These are phyloP conservation scores for Dimocarpus longan DNA, from an alignment of 345 rosid species.

Conservation along the genomic window DNA sequence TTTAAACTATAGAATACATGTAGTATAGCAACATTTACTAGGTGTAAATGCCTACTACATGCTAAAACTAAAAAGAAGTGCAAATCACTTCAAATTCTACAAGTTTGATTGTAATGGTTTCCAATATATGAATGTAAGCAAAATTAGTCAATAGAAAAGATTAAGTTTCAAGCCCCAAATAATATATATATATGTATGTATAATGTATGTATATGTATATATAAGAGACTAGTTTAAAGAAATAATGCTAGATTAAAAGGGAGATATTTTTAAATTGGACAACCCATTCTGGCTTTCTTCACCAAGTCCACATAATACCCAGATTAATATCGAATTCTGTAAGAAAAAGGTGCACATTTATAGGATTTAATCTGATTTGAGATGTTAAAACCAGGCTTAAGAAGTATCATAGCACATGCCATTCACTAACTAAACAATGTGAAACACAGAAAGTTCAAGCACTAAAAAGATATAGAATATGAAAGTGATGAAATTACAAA, in stretches of 20 bases:
- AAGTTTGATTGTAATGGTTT: neutral
- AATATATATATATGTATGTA: too few species aligned
- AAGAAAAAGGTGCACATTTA: neutral
- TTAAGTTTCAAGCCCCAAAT: neutral
- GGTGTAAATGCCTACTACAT: neutral
- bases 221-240: neutral
- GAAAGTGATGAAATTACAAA: neutral
- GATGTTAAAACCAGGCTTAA: neutral
- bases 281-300: neutral
- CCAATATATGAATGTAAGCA: neutral
- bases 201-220: too few species aligned
- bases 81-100: neutral
- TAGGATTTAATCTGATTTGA: neutral
- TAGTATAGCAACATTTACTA: too few species aligned
- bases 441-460: constrained; percentile 8
- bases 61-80: neutral
- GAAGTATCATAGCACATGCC: neutral
- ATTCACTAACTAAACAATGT: constrained; percentile 1
- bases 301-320: neutral
- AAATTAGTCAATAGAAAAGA: neutral
- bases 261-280: neutral
- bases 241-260: neutral
- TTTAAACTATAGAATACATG: too few species aligned
- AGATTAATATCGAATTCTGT: neutral
- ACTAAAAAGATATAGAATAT: neutral